Evolutionary conservation across 2,329 filamentous ascomycete genomes (phyloP).

Genomic region (Diaporthe australafricana): DNA sequence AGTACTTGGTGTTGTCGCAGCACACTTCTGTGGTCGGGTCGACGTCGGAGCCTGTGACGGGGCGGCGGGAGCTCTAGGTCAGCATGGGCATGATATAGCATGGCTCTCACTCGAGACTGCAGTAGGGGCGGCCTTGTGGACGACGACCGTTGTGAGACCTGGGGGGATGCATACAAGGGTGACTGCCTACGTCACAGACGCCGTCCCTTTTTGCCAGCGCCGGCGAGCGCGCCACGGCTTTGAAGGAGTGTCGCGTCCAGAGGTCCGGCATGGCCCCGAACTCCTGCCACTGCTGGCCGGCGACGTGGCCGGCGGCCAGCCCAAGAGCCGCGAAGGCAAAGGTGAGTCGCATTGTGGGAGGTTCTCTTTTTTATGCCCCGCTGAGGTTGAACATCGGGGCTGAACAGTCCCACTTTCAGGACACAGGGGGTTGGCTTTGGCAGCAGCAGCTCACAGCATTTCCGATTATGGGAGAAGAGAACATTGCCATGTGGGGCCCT

Average conservation of each 20-base stretch:
- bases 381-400: slow-evolving; percentile 11
- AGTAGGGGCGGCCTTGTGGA: neutral
- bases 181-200: neutral
- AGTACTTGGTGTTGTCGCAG: slow-evolving; percentile 45
- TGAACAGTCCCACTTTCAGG: neutral
- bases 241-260: slow-evolving; percentile 22
- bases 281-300: slow-evolving; percentile 25
- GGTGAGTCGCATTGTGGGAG: slow-evolving; percentile 33
- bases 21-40: slow-evolving; percentile 41
- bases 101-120: neutral
- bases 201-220: slow-evolving; percentile 33
- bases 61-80: neutral
- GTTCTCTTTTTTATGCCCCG: neutral
- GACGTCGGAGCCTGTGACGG: slow-evolving; percentile 42
- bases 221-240: slow-evolving; percentile 6
- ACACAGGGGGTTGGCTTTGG: neutral
- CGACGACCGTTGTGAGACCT: neutral
- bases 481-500: neutral
- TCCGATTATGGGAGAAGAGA: neutral
- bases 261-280: slow-evolving; percentile 23
- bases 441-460: slow-evolving; percentile 16
- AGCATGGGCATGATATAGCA: neutral
- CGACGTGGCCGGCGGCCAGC: slow-evolving; percentile 1
- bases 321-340: neutral
- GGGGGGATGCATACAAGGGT: slow-evolving; percentile 32